Evolutionary conservation across 495 filamentous ascomycete genomes (phyloP), one percentile per base, ranked within the genome.

Genomic region (Margaritispora aquatica): DNA sequence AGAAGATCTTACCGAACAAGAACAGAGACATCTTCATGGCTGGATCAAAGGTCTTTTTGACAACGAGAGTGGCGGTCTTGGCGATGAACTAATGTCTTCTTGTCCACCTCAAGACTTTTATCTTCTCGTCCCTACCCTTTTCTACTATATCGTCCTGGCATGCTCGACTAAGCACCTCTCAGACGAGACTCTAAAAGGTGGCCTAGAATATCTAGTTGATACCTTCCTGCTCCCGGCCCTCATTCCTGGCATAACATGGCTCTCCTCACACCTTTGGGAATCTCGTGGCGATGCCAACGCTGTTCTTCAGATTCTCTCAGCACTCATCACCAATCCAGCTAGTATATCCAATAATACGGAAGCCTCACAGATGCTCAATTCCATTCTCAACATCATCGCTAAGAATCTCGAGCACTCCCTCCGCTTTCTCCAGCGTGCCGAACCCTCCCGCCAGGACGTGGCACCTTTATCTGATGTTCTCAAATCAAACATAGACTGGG

Each of bases 61-160:
- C 52, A 85, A 81, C 2, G 89, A 96, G 66, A 83, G 85, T 9
- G 90, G 95, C 61, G 78, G 77, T 9, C 63, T 83, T 0, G 75
- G 78, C 1, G 92, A 98, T 64, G 93, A 96, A 55, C 82, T 95
- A 5, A 91, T 97, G 87, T 87, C 90, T 8, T 84, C 87, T 1
- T 97, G 94, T 66, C 89, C 87, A 23, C 95, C 94, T 1, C 92
- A 96, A 64, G 89, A 96, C 27, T 98, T 97, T 67, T 96, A 97
- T 65, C 73, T 88, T 19, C 83, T 98, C n/a, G 86, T 96, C 3
- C 86, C 92, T 8, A 94, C 92, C 1, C 72, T 97, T 0, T 96
- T 97, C 66, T 80, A 86, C 56, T 90, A 97, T 63, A 90, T 88
- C 47, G 80, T 96, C 0, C 77, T 87, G 11, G 94, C 90, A 1